Base-by-base conservation (phyloP, 148 eudicot species). In the Rhododendron vialii region DNA sequence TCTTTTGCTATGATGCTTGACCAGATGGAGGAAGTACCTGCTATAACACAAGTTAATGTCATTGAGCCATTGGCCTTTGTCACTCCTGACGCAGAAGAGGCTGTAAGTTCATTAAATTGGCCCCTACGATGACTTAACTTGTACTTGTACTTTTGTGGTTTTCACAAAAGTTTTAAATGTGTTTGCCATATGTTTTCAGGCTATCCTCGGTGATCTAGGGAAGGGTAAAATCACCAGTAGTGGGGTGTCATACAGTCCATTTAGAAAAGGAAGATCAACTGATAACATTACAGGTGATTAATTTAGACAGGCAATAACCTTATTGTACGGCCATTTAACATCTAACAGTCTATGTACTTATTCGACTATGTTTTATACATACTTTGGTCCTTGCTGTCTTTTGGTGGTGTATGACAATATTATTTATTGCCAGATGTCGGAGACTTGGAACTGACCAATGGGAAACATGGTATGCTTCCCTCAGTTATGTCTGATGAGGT, bases 1-100 rank as follows among this genome's bases (percentile, higher is more conserved):
- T 85, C 91, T 67, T 86, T 90, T 81, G 83, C 87, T 78, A 81
- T 55, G 51, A 84, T 93, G 84, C 90, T 92, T 84, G 90, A 90
- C 33, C 83, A 86, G 69, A 74, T 95, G 86, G 96, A 95, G 87
- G 92, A 93, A 89, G 90, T 89, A 83, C 90, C 94, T 41, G 88
- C 92, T 51, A 61, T 97, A 78, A 91, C 98, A 76, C 94, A 92
- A 87, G 86, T 48, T 53, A 89, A 84, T 89, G 83, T 38, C 47
- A 67, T 90, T 90, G 93, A 93, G 88, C 99, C 99, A 59, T 88
- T 95, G 85, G 95, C 99, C 84, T 94, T 97, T 89, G 90, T 93
- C 83, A 87, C 90, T 76, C 99, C 99, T 80, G 94, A 91, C 87
- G 84, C 85, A 8, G 99, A 91, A 76, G 95, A 97, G 90, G 94